These are phyloP conservation scores for Monosporascus sp. DNA, from an alignment of 2,329 filamentous ascomycete species.

Conservation along the genomic window DNA sequence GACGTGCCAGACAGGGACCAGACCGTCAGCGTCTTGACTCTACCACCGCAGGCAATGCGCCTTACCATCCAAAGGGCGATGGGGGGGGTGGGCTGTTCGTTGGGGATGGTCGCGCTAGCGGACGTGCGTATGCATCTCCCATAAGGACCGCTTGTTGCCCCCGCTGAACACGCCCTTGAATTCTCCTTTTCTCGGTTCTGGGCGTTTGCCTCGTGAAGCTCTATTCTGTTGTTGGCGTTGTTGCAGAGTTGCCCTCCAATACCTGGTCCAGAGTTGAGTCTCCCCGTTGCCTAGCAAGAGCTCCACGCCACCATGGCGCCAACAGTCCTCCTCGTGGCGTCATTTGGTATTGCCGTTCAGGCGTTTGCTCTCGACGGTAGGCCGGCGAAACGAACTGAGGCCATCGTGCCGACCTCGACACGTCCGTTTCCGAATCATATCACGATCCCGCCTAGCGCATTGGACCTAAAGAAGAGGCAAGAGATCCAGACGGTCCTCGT, in stretches of 20 bases:
- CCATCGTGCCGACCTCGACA: conserved; percentile 26
- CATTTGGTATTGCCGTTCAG: conserved; percentile 28
- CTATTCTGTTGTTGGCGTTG: not conserved
- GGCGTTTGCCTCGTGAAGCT: not conserved
- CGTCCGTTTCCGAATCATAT: conserved; percentile 33
- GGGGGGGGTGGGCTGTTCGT: conserved; percentile 2
- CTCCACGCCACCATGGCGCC: conserved; percentile 14
- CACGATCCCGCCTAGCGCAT: conserved; percentile 32
- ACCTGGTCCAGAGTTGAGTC: not conserved
- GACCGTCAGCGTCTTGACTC: conserved; percentile 1
- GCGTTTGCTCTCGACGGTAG: conserved; percentile 28
- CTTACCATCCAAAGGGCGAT: conserved; percentile 6
- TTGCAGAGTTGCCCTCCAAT: not conserved
- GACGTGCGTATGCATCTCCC: not conserved
- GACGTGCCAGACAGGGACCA: conserved; percentile 1
- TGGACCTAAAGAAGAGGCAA: conserved; percentile 28
- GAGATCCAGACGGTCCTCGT: conserved; percentile 33
- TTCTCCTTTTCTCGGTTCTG: not conserved
- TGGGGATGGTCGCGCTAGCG: not conserved
- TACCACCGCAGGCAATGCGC: conserved; percentile 9
- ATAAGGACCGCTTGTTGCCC: not conserved
- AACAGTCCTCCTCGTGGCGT: conserved; percentile 20
- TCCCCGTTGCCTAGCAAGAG: not conserved
- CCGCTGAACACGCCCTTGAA: not conserved
- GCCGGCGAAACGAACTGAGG: conserved; percentile 29